A percentile compares a stretch with the other conserved stretches of the same genome.
Conservation (phyloP, 2,329 filamentous ascomycete genomes). For the Penicillium vulpinum region DNA sequence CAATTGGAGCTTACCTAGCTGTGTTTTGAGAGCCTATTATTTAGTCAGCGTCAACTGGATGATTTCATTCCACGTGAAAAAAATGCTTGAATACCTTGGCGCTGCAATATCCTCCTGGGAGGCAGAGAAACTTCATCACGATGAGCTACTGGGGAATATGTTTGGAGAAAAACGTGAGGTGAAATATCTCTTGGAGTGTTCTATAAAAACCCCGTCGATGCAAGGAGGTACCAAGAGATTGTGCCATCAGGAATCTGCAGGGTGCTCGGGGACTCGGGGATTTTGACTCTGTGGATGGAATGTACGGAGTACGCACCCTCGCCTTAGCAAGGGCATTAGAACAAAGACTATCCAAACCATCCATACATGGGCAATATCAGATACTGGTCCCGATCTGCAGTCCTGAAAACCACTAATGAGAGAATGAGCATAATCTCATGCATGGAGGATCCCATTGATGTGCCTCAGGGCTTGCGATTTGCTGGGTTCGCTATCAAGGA, state of each 20-base stretch:
- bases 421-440: no score
- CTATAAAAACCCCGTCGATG: not conserved
- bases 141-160: not conserved
- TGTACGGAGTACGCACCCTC: constrained; percentile 17
- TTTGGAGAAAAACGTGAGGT: not conserved
- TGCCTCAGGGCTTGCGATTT: constrained; percentile 1
- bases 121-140: constrained; percentile 25
- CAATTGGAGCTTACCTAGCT: constrained; percentile 17
- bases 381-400: constrained; percentile 4
- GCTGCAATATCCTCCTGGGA: constrained; percentile 24
- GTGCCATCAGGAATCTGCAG: constrained; percentile 10
- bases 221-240: not conserved
- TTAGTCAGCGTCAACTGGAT: not conserved
- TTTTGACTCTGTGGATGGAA: constrained; percentile 19
- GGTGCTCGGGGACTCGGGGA: constrained; percentile 1
- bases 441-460: not conserved
- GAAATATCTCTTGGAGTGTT: not conserved
- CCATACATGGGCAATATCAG: not conserved
- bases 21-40: constrained; percentile 15
- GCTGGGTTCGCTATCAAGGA: constrained; percentile 13
- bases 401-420: not conserved
- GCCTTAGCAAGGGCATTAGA: constrained; percentile 22
- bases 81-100: constrained; percentile 16
- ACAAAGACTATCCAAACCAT: not conserved
- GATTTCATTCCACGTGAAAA: not conserved